Percentiles rank a stretch among this genome's conserved stretches.
Evolutionary conservation across 768 basidiomycete species (phyloP).

Genomic region (Leccinum rimulosum): DNA sequence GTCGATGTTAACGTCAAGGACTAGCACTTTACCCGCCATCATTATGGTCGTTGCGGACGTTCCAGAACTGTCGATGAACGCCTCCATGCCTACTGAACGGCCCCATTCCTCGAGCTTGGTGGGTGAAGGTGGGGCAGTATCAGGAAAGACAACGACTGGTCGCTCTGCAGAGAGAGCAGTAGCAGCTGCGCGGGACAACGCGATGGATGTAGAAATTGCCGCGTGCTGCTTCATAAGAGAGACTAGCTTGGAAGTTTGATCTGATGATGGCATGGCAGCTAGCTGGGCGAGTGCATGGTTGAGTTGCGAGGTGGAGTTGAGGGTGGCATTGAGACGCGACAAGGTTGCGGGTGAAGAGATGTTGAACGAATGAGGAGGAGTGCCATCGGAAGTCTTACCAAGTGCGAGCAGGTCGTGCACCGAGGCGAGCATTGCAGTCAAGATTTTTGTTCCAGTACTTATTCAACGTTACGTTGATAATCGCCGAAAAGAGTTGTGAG

Average conservation of each 20-base stretch:
- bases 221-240: constrained; percentile 68
- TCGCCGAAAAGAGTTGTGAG: not conserved
- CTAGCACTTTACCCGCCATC: constrained; percentile 77
- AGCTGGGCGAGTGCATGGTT: constrained; percentile 49
- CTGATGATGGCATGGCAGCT: constrained; percentile 44
- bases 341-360: constrained; percentile 16
- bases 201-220: constrained; percentile 32
- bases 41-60: constrained; percentile 48
- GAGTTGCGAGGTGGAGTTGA: constrained; percentile 51
- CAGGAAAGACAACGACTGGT: constrained; percentile 25
- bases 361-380: constrained; percentile 28
- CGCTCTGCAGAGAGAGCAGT: constrained; percentile 21
- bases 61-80: constrained; percentile 62
- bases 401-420: constrained; percentile 7
- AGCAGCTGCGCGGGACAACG: constrained; percentile 14
- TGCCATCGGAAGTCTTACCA: constrained; percentile 16
- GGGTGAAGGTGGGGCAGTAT: constrained; percentile 28
- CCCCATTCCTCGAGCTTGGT: constrained; percentile 59
- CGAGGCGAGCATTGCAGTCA: not conserved
- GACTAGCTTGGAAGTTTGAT: constrained; percentile 63
- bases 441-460: too few relatives aligned
- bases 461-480: not conserved
- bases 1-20: constrained; percentile 70
- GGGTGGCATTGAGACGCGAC: constrained; percentile 46
- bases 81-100: constrained; percentile 65